A percentile compares a stretch with the other conserved stretches of the same genome.
Evolutionary conservation across 306 rosid species (phyloP).

Genomic region (Senna siamea): DNA sequence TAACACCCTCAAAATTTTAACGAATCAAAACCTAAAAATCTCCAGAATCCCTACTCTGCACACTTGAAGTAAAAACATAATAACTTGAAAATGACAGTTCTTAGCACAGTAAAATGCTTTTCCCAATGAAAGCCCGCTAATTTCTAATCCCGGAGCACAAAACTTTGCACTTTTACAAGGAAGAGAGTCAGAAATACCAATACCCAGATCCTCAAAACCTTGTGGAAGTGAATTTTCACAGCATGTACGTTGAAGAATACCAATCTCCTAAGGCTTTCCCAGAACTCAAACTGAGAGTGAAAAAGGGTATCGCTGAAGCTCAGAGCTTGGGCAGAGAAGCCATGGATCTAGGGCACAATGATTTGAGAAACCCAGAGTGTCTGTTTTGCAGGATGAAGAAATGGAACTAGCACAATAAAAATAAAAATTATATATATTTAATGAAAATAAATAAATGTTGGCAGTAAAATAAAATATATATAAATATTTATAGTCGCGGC

Average conservation of each 20-base stretch:
- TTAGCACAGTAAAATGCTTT: slow-evolving; percentile 32
- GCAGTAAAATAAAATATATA: neutral
- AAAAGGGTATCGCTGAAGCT: slow-evolving; percentile 43
- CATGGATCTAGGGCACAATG: slow-evolving; percentile 84
- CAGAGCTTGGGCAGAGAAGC: slow-evolving; percentile 49
- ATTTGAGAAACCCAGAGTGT: slow-evolving; percentile 46
- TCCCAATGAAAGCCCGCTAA: slow-evolving; percentile 32
- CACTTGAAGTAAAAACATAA: slow-evolving; percentile 37
- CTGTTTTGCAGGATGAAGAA: slow-evolving; percentile 50
- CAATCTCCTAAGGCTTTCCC: slow-evolving; percentile 25
- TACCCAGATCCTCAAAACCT: slow-evolving; percentile 40
- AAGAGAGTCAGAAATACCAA: slow-evolving; percentile 30
- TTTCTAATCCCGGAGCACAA: slow-evolving; percentile 21
- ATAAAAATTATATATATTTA: neutral
- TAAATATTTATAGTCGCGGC: slow-evolving; percentile 50
- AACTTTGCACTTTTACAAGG: slow-evolving; percentile 31
- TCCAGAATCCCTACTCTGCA: slow-evolving; percentile 45
- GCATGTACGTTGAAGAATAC: slow-evolving; percentile 32
- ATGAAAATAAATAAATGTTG: slow-evolving; percentile 1
- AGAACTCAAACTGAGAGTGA: slow-evolving; percentile 27
- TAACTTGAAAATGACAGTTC: slow-evolving; percentile 45
- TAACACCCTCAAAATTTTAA: slow-evolving; percentile 32
- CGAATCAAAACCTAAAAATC: slow-evolving; percentile 46
- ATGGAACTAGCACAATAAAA: slow-evolving; percentile 33
- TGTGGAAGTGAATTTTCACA: slow-evolving; percentile 39